Evolutionary conservation across 2,329 filamentous ascomycete genomes (phyloP).

Genomic region (Dendrostoma leiphaemia): DNA sequence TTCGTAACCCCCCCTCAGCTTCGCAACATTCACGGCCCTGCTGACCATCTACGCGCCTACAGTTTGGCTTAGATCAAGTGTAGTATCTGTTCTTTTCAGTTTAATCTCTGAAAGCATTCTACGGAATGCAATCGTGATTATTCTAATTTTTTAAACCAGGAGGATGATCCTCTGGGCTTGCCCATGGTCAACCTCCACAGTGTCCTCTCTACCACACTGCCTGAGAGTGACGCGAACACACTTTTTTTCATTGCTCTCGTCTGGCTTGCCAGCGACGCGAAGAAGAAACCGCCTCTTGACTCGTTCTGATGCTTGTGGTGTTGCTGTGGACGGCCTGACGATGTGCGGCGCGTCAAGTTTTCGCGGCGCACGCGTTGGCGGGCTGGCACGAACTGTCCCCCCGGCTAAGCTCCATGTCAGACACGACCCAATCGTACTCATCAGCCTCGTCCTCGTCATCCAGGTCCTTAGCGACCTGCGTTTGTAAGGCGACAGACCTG

Average conservation of each 20-base stretch:
- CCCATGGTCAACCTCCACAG: slow-evolving; percentile 58
- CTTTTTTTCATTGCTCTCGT: slow-evolving; percentile 55
- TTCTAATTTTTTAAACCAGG: slow-evolving; percentile 64
- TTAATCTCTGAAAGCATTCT: slow-evolving; percentile 74
- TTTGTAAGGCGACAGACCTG: too few relatives aligned
- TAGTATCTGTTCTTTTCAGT: slow-evolving; percentile 83
- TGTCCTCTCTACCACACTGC: slow-evolving; percentile 73
- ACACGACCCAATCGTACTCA: too few relatives aligned
- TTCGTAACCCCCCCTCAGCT: not conserved
- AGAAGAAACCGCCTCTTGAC: too few relatives aligned
- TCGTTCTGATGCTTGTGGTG: too few relatives aligned
- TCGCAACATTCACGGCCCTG: not conserved
- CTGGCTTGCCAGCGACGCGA: slow-evolving; percentile 51
- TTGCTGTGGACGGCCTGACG: too few relatives aligned
- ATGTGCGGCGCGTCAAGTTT: too few relatives aligned
- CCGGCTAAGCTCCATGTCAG: too few relatives aligned
- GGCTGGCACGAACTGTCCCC: too few relatives aligned
- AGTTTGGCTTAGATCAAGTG: slow-evolving; percentile 63
- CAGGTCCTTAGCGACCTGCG: too few relatives aligned
- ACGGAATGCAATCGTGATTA: slow-evolving; percentile 66
- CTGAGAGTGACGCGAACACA: slow-evolving; percentile 62
- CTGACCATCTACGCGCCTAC: not conserved
- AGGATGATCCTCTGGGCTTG: slow-evolving; percentile 63
- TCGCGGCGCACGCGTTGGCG: too few relatives aligned
- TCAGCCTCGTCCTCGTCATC: too few relatives aligned